phyloP scores from a whole-genome alignment of 441 rosid species.

The Adansonia grandidieri region DNA sequence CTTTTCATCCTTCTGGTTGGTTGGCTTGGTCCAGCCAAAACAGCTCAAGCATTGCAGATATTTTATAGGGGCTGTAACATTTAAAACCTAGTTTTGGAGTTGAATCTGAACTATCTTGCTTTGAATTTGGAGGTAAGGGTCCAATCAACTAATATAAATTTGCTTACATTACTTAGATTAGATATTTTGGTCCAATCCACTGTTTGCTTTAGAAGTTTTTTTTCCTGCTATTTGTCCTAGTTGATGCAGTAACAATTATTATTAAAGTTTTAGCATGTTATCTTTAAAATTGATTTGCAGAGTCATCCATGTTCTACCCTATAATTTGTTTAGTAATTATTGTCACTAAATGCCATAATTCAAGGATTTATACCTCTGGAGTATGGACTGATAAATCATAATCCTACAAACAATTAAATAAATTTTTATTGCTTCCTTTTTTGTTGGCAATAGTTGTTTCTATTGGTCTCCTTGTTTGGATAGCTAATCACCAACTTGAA shows the following conservation, averaged over 20 bases:
- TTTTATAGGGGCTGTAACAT: neutral
- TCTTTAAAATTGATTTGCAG: neutral
- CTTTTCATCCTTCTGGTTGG: neutral
- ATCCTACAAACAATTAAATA: neutral
- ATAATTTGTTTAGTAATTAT: neutral
- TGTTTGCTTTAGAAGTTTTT: neutral
- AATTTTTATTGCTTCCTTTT: neutral
- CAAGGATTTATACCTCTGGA: neutral
- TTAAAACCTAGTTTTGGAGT: conserved; percentile 2
- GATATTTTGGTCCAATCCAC: neutral
- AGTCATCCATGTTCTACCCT: neutral
- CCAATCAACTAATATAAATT: neutral
- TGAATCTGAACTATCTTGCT: neutral
- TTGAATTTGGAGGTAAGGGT: neutral
- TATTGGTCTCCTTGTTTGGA: neutral
- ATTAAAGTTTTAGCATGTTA: neutral
- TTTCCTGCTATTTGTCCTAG: neutral
- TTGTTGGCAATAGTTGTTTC: neutral
- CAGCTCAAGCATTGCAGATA: neutral
- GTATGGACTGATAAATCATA: neutral
- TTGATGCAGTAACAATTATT: neutral
- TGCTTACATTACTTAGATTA: neutral
- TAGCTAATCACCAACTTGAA: neutral
- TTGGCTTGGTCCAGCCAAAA: conserved; percentile 4
- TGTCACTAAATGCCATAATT: neutral